Evolutionary conservation across 1,284 basidiomycete species (phyloP), one percentile per base, ranked within the genome.

Genomic region (Austroboletus rostrupii): DNA sequence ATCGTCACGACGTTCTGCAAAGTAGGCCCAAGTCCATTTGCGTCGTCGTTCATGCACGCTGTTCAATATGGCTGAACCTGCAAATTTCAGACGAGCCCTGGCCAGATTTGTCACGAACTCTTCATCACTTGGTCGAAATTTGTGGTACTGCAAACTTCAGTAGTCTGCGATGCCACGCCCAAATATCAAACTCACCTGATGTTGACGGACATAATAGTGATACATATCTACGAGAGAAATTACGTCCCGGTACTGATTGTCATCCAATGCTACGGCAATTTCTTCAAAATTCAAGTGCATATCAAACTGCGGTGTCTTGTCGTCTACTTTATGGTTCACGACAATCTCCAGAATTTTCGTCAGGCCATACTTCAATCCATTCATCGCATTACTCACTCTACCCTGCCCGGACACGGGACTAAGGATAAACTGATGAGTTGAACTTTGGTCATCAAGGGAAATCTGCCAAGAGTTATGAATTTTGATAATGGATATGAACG

Each of bases 361-460:
- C 38, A 55, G 52, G 44, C 21, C 13, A 23, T 33, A 40, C 10
- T 29, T 17, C 17, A 20, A 17, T 14, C 51, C 2, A 32, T n/a
- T 29, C 28, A 23, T 42, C 41, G 43, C 14, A 31, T 48, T 43
- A 69, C 80, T 64, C 61, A 90, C 87, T 58, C 91, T 80, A 31
- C 96, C 97, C 72, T 97, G 88, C 45, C 96, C 97, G 0, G 92
- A 92, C 13, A 99, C 96, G 19, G 97, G 97, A 66, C 91, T 95
- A 36, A 99, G 78, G 53, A 99, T 88, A 68, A 92, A 98, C 67
- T 99, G 97, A 68, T 99, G 97, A 23, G 79, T 71, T 8, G 73
- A 77, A 51, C 68, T 72, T 53, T 72, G 71, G 55, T 74, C 72
- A 42, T 75, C 76, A 45, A 79, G 76, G 1, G 87, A 78, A 54